A percentile compares a stretch with the other conserved stretches of the same genome.
Evolutionary conservation across 169 alveolate species (phyloP).

Genomic region (Theileria sp.): DNA sequence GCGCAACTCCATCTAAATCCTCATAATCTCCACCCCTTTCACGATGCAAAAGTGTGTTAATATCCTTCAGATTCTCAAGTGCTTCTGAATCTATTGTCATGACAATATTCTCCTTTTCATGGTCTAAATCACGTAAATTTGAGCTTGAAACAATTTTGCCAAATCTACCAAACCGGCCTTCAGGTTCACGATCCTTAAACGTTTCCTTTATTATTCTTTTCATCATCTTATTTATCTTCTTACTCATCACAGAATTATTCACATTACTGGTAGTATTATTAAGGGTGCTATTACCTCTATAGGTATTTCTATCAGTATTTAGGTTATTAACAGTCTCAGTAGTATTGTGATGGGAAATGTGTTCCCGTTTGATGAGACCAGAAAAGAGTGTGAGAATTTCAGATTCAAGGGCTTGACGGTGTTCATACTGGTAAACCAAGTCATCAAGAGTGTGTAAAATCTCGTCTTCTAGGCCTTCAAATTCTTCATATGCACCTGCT

Average conservation of each 20-base stretch:
- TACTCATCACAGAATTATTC: neutral
- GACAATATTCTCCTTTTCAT: slow-evolving; percentile 10
- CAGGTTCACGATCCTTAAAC: slow-evolving; percentile 50
- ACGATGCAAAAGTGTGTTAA: slow-evolving; percentile 46
- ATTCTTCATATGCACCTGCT: slow-evolving; percentile 27
- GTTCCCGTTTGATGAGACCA: slow-evolving; percentile 50
- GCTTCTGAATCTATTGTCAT: slow-evolving; percentile 49
- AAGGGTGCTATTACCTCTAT: too few relatives aligned
- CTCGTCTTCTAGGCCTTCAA: slow-evolving; percentile 43
- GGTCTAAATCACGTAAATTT: slow-evolving; percentile 2
- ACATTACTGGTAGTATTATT: neutral
- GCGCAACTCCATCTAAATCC: slow-evolving; percentile 60
- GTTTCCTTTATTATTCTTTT: slow-evolving; percentile 54
- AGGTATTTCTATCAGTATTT: neutral
- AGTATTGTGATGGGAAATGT: slow-evolving; percentile 20
- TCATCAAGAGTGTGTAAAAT: slow-evolving; percentile 13
- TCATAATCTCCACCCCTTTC: slow-evolving; percentile 61
- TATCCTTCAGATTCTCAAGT: slow-evolving; percentile 44
- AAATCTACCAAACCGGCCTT: slow-evolving; percentile 55
- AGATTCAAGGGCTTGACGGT: slow-evolving; percentile 50
- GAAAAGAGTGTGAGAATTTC: slow-evolving; percentile 58
- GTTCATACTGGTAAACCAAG: slow-evolving; percentile 30
- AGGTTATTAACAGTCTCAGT: neutral
- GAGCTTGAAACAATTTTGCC: neutral
- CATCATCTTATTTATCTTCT: slow-evolving; percentile 39